These are phyloP conservation scores for Multifurca ochricompacta DNA, from an alignment of 768 basidiomycete genomes.

Conservation along the genomic window DNA sequence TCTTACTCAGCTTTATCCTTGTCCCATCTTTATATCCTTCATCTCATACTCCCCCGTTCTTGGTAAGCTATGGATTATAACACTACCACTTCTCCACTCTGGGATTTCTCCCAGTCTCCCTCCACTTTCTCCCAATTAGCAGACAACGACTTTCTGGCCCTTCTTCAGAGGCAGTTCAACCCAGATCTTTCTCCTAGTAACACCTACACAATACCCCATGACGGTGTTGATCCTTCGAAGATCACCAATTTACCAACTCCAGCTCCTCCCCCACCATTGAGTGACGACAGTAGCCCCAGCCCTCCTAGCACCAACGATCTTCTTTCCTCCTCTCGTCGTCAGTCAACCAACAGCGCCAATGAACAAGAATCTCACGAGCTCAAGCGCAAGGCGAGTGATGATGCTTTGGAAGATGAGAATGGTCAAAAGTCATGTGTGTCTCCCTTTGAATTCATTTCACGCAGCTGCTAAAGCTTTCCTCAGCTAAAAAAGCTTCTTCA, in stretches of 20 bases:
- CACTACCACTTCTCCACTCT: constrained; percentile 45
- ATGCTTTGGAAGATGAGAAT: constrained; percentile 51
- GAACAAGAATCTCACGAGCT: constrained; percentile 43
- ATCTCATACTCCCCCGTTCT: background rate
- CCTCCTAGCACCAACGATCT: constrained; percentile 46
- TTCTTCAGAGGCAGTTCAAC: constrained; percentile 71
- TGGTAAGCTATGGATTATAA: constrained; percentile 40
- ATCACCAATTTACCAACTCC: constrained; percentile 44
- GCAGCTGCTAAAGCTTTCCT: background rate
- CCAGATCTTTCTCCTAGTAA: constrained; percentile 23
- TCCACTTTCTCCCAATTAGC: constrained; percentile 54
- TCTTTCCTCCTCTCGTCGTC: constrained; percentile 26
- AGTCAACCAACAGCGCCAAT: constrained; percentile 28
- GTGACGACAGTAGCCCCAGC: constrained; percentile 73
- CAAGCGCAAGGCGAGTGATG: constrained; percentile 71
- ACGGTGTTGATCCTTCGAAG: constrained; percentile 53
- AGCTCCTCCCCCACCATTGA: constrained; percentile 51
- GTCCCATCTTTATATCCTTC: background rate
- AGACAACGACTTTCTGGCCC: constrained; percentile 70
- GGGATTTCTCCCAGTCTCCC: constrained; percentile 50
- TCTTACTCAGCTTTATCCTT: background rate
- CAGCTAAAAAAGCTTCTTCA: constrained; percentile 22
- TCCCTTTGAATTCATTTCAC: background rate
- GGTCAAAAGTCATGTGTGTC: constrained; percentile 61
- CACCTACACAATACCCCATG: constrained; percentile 28